phyloP scores from a whole-genome alignment of 2,329 filamentous ascomycete genomes.

The Aspergillus tamarii region DNA sequence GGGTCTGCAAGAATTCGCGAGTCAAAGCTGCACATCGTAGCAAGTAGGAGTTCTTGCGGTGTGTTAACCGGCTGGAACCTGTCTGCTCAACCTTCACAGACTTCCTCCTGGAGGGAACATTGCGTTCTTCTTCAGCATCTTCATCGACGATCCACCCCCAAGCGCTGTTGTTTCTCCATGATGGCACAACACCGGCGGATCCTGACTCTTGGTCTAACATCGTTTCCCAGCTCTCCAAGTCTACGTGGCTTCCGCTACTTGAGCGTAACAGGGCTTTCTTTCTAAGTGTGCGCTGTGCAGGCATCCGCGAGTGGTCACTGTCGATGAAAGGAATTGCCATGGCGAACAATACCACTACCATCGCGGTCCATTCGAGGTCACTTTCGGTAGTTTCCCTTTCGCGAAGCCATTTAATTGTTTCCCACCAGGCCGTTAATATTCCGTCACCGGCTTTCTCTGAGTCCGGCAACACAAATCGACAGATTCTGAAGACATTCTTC shows the following conservation, averaged over 20 bases:
- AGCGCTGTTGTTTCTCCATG: slow-evolving; percentile 60
- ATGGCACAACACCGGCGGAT: slow-evolving; percentile 41
- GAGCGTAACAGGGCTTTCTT: slow-evolving; percentile 51
- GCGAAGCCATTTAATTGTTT: slow-evolving; percentile 70
- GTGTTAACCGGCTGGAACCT: slow-evolving; percentile 29
- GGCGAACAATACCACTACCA: slow-evolving; percentile 66
- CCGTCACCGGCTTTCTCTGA: slow-evolving; percentile 60
- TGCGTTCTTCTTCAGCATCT: slow-evolving; percentile 41
- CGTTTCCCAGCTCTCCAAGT: slow-evolving; percentile 51
- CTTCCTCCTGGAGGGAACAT: slow-evolving; percentile 21
- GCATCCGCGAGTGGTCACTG: slow-evolving; percentile 34
- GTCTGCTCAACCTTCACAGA: slow-evolving; percentile 27
- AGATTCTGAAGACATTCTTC: slow-evolving; percentile 61
- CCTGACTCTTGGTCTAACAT: slow-evolving; percentile 53
- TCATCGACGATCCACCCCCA: slow-evolving; percentile 75
- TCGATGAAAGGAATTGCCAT: slow-evolving; percentile 64
- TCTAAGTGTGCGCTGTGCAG: slow-evolving; percentile 42
- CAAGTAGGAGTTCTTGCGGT: slow-evolving; percentile 47
- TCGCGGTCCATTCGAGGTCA: slow-evolving; percentile 70
- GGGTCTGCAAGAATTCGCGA: slow-evolving; percentile 66
- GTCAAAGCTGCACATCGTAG: slow-evolving; percentile 59
- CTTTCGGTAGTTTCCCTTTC: slow-evolving; percentile 50
- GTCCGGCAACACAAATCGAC: slow-evolving; percentile 66
- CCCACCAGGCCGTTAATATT: slow-evolving; percentile 72
- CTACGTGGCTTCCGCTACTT: slow-evolving; percentile 52